Base-by-base conservation (phyloP, 2,329 filamentous ascomycete species). In the Fusarium sp. region DNA sequence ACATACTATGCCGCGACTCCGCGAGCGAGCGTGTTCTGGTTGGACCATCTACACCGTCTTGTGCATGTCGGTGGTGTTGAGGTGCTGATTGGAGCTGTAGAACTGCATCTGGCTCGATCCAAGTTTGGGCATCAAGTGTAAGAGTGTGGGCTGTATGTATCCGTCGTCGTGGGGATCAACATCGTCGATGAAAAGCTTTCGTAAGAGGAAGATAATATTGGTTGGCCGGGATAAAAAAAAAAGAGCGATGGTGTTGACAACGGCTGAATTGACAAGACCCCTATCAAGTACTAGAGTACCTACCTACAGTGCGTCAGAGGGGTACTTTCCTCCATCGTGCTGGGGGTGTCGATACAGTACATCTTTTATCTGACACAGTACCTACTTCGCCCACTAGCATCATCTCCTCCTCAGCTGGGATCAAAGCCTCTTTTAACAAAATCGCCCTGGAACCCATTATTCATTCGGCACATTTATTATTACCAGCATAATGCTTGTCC, bases 71-170 rank as follows among this genome's bases (percentile, higher is more conserved):
- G 47, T 49, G 38, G 19, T 44, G 15, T 38, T 59, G 25, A 39
- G 49, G 36, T 43, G 19, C 19, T 46, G 42, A 47, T 53, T 43
- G 38, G 37, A 46, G 37, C 41, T 41, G 44, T n/a, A 53, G 45
- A 47, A 11, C 42, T 43, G 31, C 43, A 29, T 45, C 29, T 60
- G 39, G 43, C 43, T 49, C 44, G 42, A 45, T 46, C 29, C 42
- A 47, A 19, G 37, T 27, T 65, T 54, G 52, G 61, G 52, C 61
- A 58, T 44, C 61, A 52, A 55, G 32, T 37, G 33, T 19, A 42
- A 38, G 25, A 21, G 36, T 10, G 11, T 46, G 27, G 29, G 21
- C 32, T 38, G 39, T 31, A 38, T 25, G 23, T 25, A 25, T 51
- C 41, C 31, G 33, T 25, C 32, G 19, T 32, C 29, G 48, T 27